Evolutionary conservation across 345 rosid genomes (phyloP).

Genomic region (Mangifera indica): DNA sequence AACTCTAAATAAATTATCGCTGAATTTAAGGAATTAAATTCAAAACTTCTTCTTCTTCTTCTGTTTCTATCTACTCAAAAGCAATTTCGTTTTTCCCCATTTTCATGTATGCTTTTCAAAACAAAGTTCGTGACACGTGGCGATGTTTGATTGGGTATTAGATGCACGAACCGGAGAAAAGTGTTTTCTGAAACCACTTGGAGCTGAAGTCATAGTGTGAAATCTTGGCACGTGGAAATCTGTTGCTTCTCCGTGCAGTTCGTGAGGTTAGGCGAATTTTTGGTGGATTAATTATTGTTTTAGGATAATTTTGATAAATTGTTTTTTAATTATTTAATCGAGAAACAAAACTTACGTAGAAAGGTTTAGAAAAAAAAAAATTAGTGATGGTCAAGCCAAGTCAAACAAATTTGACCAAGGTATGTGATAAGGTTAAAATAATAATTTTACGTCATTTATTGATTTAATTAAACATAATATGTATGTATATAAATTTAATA

Average conservation of each 20-base stretch:
- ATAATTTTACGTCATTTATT: too few relatives aligned
- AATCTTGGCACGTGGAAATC: background rate
- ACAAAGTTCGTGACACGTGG: background rate
- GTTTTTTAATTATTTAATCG: too few relatives aligned
- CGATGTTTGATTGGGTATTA: background rate
- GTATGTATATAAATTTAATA: too few relatives aligned
- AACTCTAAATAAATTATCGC: slow-evolving; percentile 4
- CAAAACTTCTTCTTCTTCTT: background rate
- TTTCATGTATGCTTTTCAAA: background rate
- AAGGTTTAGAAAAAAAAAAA: too few relatives aligned
- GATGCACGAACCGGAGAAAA: background rate
- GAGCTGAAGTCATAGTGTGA: background rate
- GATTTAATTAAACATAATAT: too few relatives aligned
- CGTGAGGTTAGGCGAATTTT: too few relatives aligned
- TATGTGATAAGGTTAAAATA: too few relatives aligned
- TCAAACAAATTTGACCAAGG: too few relatives aligned
- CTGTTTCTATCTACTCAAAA: background rate
- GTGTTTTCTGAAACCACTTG: background rate
- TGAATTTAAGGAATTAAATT: background rate
- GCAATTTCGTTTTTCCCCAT: background rate
- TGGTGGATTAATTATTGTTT: background rate
- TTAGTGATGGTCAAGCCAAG: too few relatives aligned
- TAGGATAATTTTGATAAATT: background rate
- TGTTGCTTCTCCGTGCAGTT: background rate
- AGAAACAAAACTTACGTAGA: too few relatives aligned